A percentile compares a stretch with the other conserved stretches of the same genome.
Evolutionary conservation across 169 alveolate genomes (phyloP).

Genomic region (Plasmodium falciparum): DNA sequence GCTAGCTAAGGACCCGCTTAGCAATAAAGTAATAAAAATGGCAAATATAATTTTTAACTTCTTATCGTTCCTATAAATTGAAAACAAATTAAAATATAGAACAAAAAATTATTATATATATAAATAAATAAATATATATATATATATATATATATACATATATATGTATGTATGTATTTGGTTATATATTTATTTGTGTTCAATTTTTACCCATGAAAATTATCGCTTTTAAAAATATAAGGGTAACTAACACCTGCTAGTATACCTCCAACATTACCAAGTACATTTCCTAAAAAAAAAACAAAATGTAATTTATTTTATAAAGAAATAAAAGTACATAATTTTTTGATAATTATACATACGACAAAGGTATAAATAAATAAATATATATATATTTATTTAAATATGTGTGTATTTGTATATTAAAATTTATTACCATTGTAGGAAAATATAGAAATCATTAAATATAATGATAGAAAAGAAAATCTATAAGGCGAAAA

Average conservation of each 20-base stretch:
- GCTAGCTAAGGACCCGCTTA: conserved; percentile 4
- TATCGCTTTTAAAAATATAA: conserved; percentile 16
- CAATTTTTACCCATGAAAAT: conserved; percentile 17
- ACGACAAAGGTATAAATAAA: not conserved
- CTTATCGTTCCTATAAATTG: conserved; percentile 21
- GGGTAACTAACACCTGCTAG: conserved; percentile 49
- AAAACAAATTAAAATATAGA: not conserved
- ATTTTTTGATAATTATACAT: too few species aligned
- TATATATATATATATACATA: not conserved
- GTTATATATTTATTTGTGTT: not conserved
- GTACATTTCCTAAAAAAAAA: conserved; percentile 41
- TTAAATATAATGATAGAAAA: conserved; percentile 33
- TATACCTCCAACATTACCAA: conserved; percentile 59
- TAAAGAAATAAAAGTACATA: not conserved
- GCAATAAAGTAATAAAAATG: conserved; percentile 5
- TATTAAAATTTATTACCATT: conserved; percentile 34
- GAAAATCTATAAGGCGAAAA: conserved; percentile 28
- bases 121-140: too few species aligned
- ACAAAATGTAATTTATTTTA: not conserved
- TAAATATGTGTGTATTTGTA: too few species aligned
- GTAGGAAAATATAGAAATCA: conserved; percentile 35
- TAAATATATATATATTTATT: not conserved
- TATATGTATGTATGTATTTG: not conserved
- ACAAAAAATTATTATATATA: not conserved
- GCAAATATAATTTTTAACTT: not conserved